Base-by-base conservation (phyloP, 75 land plant species). In the Pinus albicaulis region DNA sequence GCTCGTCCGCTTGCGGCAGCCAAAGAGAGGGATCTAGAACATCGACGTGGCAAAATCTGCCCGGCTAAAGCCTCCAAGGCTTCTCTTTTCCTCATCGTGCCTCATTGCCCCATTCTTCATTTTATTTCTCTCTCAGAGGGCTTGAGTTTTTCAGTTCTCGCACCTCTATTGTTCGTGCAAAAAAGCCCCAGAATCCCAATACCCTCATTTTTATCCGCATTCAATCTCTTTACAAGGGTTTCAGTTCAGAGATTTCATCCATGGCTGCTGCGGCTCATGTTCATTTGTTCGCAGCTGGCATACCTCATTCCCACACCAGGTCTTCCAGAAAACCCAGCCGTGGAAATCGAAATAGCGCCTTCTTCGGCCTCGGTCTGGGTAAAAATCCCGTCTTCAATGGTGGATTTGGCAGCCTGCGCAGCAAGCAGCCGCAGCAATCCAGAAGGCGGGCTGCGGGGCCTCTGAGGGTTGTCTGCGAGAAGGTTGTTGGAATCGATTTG, bases 401-500 rank as follows among this genome's bases (percentile, higher is more conserved):
- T 4, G 56, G 74, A 12, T 81, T 48, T 16, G 34, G 38, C 16
- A 59, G 15, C 59, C 19, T 81, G 75, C 25, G 58, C 16, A 62
- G 38, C 17, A 81, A 59, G 65, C 59, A 56, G 57, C 55, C 34
- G n/a, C 59, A 56, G 57, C 60, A 61, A 19, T 38, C 57, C 26
- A 11, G 34, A 72, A 80, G 68, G 41, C 8, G 80, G 76, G 25
- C 25, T 53, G 72, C 52, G 3, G 83, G 89, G 4, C 80, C 85
- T 26, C 48, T 88, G 3, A 70, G 89, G 36, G 83, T 88, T 0
- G 85, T 78, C 5, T 71, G 57, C 34, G 91, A 89, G 83, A 89
- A 89, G 75, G 91, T 89, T 28, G 86, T 89, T 34, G 91, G 92
- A n/a, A 89, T 88, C 52, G 92, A 89, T 58, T 72, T 89, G 10